A percentile compares a stretch with the other conserved stretches of the same genome.
Conservation (phyloP, 371 early-diverging fungal species). For the Parasitella parasitica region DNA sequence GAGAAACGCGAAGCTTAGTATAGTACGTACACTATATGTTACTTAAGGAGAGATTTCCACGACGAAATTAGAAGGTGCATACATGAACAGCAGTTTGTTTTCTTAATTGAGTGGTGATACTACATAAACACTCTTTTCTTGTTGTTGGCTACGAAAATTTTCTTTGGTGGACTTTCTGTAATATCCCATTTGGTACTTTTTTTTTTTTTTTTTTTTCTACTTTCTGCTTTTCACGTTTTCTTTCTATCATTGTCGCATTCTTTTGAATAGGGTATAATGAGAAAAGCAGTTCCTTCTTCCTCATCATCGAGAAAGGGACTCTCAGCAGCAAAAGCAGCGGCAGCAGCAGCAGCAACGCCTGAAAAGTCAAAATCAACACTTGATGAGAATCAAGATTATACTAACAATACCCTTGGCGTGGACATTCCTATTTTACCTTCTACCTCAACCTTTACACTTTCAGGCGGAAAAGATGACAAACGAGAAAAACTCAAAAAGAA, state of each 20-base stretch:
- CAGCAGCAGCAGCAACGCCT: not conserved
- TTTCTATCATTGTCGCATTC: not conserved
- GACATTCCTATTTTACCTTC: conserved; percentile 42
- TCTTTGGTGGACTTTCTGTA: no score
- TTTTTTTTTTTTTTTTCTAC: not conserved
- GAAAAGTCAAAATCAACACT: not conserved
- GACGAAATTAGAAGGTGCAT: no score
- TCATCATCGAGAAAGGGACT: not conserved
- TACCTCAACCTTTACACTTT: conserved; percentile 39
- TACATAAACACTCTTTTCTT: no score
- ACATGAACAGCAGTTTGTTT: no score
- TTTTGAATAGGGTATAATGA: not conserved
- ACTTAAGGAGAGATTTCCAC: no score
- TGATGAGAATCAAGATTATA: not conserved
- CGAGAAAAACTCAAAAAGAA: conserved; percentile 67
- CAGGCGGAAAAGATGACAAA: conserved; percentile 42
- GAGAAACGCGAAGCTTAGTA: no score
- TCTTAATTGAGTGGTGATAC: no score
- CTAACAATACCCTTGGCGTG: not conserved
- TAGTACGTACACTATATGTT: no score
- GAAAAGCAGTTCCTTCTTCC: not conserved
- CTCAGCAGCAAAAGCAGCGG: not conserved
- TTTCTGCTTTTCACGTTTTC: not conserved
- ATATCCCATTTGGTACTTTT: no score
- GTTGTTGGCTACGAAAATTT: no score